Evolutionary conservation across 257 asterid species (phyloP).

Genomic region (Henckelia pumila): DNA sequence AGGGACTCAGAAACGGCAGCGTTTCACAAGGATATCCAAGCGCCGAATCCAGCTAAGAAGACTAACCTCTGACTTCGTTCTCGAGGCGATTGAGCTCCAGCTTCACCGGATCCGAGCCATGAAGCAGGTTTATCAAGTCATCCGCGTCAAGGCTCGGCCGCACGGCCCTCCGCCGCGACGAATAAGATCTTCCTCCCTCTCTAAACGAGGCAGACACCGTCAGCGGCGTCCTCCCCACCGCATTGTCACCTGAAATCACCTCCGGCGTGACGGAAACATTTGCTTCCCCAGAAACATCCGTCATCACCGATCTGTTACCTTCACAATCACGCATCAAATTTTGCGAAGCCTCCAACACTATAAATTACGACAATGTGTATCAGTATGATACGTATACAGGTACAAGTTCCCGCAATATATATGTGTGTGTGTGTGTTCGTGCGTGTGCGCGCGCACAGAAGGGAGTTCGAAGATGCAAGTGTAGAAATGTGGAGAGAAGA

Average conservation of each 20-base stretch:
- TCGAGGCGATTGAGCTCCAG: conserved; percentile 98
- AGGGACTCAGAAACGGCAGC: conserved; percentile 29
- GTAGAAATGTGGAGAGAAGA: no score
- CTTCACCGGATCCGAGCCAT: conserved; percentile 99
- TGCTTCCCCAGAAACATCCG: conserved; percentile 81
- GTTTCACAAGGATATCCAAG: conserved; percentile 25
- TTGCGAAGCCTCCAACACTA: conserved; percentile 15
- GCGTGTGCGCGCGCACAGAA: no score
- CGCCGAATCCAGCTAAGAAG: conserved; percentile 66
- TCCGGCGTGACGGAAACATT: conserved; percentile 48
- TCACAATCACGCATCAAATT: conserved; percentile 44
- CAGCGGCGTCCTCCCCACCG: conserved; percentile 51
- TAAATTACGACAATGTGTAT: conserved; percentile 21
- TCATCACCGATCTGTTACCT: conserved; percentile 72
- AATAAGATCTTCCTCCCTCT: conserved; percentile 62
- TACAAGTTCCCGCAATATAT: no score
- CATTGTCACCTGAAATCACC: conserved; percentile 58
- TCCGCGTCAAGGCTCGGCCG: conserved; percentile 95
- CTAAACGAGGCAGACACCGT: conserved; percentile 74
- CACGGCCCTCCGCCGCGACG: conserved; percentile 74
- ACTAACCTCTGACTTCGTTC: conserved; percentile 96
- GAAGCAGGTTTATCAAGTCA: conserved; percentile 84
- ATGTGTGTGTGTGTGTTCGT: no score
- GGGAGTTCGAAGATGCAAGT: no score
- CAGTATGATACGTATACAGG: no score